Base-by-base conservation (phyloP, 2,329 filamentous ascomycete species). In the Penicillium hesseltinei region DNA sequence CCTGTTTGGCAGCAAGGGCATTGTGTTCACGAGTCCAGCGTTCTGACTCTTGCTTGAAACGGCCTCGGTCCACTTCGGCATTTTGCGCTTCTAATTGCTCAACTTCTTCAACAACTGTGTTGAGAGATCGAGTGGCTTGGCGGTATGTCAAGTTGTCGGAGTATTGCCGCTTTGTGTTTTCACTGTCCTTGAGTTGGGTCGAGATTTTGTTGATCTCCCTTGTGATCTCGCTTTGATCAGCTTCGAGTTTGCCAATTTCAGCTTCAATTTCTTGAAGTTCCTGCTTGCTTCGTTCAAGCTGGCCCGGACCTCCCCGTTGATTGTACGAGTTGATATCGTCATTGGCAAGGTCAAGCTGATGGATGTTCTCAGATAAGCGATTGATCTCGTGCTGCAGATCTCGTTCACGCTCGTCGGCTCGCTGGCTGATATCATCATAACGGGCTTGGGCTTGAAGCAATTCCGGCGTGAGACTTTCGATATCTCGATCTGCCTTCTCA, bases 61-160 rank as follows among this genome's bases (percentile, higher is more conserved):
- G 86, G 55, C 88, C 84, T 65, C 91, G 90, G 74, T 97, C 92
- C 43, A 89, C 89, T 62, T 90, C 87, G 1, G 91, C 92, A 69
- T 94, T 90, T 61, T 91, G 87, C 11, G 83, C 81, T 73, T 92
- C 87, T 6, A 99, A 82, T 58, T 90, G 84, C 40, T 78, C 74
- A 61, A 99, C 92, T 59, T 94, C 89, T 19, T 74, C 73, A 54
- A 84, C 78, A 7, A 97, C 82, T 4, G 78, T 79, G 42, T 90
- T 82, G 2, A 97, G 81, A 38, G 87, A 82, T 54, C 86, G 83
- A 55, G 86, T 80, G 59, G 90, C 88, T 70, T 88, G 88, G 57
- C 94, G 89, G 72, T 92, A 96, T 61, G 87, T 87, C 51, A 97
- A 78, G 67, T 99, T 99, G 71, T 97, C 92, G 23, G 81, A 82